Base-by-base conservation (phyloP, 345 rosid species). In the Linum trigynum region DNA sequence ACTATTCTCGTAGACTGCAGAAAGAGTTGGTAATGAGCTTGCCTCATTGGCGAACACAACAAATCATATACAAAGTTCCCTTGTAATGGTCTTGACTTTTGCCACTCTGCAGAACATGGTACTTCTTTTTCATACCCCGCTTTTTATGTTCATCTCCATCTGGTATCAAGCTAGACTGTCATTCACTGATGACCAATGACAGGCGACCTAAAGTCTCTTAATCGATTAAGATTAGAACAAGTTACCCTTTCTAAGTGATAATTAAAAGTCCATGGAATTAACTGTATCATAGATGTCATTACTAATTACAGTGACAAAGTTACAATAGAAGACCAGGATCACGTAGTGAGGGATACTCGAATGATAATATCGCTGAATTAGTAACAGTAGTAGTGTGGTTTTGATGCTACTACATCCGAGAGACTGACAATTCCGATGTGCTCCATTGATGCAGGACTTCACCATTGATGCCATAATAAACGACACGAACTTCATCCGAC, bases 31-130 rank as follows among this genome's bases (percentile, higher is more conserved):
- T 69, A n/a, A 55, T 61, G 41, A 86, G 90, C 71, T 76, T 88
- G 67, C 85, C 97, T 17, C 62, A 71, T 8, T 90, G 96, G 97
- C 79, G 67, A 81, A 61, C 65, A 40, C 76, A 80, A 65, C 80
- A 79, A 59, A 74, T 82, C 41, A 74, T 86, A 40, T 64, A 75
- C 66, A 51, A 11, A 7, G 69, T 75, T 35, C 39, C 66, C 1
- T 17, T 17, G 53, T 9, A 23, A 48, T 9, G 53, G 53, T 9
- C 53, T 48, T 3, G 53, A 48, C 53, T 48, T 15, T 41, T 41
- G 45, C 45, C 45, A 41, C 45, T 41, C 45, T 4, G 45, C 9
- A 41, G 45, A 41, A 8, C 45, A 41, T 41, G 3, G 9, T 48
- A 48, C 53, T 48, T 3, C 11, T 48, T 5, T 48, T 10, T 48